Evolutionary conservation across 805 yeast species (phyloP), one percentile per base, ranked within the genome.

Genomic region (Saturnispora hagleri): DNA sequence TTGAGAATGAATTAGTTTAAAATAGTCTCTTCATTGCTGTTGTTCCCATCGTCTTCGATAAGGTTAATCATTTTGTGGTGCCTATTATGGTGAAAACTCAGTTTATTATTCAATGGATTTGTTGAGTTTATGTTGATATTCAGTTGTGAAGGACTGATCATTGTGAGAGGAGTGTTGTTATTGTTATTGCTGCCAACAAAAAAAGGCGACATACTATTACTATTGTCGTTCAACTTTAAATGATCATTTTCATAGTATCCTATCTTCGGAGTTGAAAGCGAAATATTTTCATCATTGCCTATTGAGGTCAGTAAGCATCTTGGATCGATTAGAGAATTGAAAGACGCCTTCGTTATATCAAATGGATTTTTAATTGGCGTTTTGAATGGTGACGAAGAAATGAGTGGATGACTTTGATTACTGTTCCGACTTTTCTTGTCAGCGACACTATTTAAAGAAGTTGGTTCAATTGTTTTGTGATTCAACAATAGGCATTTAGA

Each of bases 311-410:
- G 12, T 38, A 38, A 28, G 41, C 26, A 22, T 17, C 24, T 48
- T 22, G 51, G 51, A 33, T 48, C 51, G 9, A 48, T 48, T 18
- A 34, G 13, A 22, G 7, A 28, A n/a, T 47, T 33, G 15, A 24
- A 34, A 20, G 34, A 27, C 4, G 46, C 33, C 9, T 17, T 9
- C 5, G 46, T 15, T 27, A 43, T 26, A 15, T 44, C 38, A 24
- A 31, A 22, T 22, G 22, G 41, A 47, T 13, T 40, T 7, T 24
- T 47, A 17, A 33, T 18, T 15, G 50, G 50, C 18, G 50, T 47
- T 13, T 22, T 22, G n/a, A 40, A 48, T 42, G 51, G 51, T 5
- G 51, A 48, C 15, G 46, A 43, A n/a, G 40, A 44, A 38, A 47
- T 38, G 5, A 38, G 28, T 13, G 45, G 12, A 15, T 22, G 13